Conservation (phyloP, 2,329 filamentous ascomycete genomes). For the Sarocladium brachiariae region DNA sequence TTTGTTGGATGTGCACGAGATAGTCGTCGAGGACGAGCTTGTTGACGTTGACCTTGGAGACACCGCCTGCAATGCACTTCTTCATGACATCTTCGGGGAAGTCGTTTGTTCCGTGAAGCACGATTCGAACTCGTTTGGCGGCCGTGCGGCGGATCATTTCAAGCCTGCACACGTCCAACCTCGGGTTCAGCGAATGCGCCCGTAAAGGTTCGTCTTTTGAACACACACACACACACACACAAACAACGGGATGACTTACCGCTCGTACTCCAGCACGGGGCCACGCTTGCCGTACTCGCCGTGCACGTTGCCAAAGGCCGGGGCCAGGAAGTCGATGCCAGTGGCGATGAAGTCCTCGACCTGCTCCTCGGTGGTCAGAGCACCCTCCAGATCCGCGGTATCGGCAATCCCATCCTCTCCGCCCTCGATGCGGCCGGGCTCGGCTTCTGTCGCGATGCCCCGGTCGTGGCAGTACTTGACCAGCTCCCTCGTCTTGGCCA, state of each 20-base stretch:
- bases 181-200: too few species aligned
- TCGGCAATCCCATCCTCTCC: conserved; percentile 69
- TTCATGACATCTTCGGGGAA: conserved; percentile 43
- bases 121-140: conserved; percentile 34
- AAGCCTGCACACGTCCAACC: conserved; percentile 28
- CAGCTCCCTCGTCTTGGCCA: conserved; percentile 55
- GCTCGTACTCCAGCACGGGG: conserved; percentile 50
- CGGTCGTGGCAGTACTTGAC: conserved; percentile 54
- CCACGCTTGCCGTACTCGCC: conserved; percentile 63
- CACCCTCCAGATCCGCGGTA: conserved; percentile 35
- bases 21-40: conserved; percentile 41
- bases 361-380: conserved; percentile 61
- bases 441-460: conserved; percentile 62
- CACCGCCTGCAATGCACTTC: conserved; percentile 42
- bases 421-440: conserved; percentile 57
- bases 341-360: conserved; percentile 63
- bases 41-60: conserved; percentile 54
- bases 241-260: too few species aligned
- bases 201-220: too few species aligned
- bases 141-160: conserved; percentile 23
- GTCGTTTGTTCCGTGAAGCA: conserved; percentile 51
- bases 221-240: too few species aligned
- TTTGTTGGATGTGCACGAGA: conserved; percentile 29
- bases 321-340: conserved; percentile 69
- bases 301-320: conserved; percentile 71